Percentiles rank a stretch among this genome's conserved stretches.
phyloP scores from a whole-genome alignment of 805 yeast species.

The Scheffersomyces coipomensis region DNA sequence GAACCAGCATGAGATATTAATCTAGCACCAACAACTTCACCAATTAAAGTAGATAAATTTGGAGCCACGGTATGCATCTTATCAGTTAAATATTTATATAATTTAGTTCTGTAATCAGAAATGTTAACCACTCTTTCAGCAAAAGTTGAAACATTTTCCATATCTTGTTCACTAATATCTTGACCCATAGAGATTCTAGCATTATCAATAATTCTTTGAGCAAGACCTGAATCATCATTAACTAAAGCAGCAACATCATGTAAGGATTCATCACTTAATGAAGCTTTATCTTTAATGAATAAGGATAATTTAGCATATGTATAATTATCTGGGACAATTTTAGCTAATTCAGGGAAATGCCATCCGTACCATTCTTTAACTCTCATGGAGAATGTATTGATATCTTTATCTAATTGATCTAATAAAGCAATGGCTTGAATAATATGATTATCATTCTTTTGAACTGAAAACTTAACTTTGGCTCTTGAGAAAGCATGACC shows the following conservation, averaged over 20 bases:
- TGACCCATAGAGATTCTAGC: conserved; percentile 99
- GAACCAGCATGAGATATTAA: conserved; percentile 98
- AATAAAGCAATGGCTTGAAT: conserved; percentile 97
- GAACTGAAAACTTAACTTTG: conserved; percentile 97
- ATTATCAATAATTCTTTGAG: conserved; percentile 88
- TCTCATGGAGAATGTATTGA: conserved; percentile 96
- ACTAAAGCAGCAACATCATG: conserved; percentile 90
- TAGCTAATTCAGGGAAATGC: conserved; percentile 98
- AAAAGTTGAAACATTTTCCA: conserved; percentile 85
- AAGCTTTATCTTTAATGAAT: conserved; percentile 82
- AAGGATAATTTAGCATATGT: conserved; percentile 79
- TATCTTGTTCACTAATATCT: conserved; percentile 92
- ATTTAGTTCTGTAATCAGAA: conserved; percentile 82
- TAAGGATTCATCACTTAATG: conserved; percentile 86
- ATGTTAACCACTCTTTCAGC: conserved; percentile 92
- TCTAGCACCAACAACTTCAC: conserved; percentile 99
- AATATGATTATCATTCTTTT: conserved; percentile 98
- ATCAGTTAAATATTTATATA: conserved; percentile 84
- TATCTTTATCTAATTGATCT: conserved; percentile 97
- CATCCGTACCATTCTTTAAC: conserved; percentile 98
- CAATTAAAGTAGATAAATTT: conserved; percentile 91
- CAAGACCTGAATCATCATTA: conserved; percentile 86
- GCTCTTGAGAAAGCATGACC: conserved; percentile 99
- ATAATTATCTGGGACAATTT: conserved; percentile 87
- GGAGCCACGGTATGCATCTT: conserved; percentile 99